A percentile compares a stretch with the other conserved stretches of the same genome.
Conservation (phyloP, 1,284 basidiomycete genomes). For the Ganoderma multipileum region DNA sequence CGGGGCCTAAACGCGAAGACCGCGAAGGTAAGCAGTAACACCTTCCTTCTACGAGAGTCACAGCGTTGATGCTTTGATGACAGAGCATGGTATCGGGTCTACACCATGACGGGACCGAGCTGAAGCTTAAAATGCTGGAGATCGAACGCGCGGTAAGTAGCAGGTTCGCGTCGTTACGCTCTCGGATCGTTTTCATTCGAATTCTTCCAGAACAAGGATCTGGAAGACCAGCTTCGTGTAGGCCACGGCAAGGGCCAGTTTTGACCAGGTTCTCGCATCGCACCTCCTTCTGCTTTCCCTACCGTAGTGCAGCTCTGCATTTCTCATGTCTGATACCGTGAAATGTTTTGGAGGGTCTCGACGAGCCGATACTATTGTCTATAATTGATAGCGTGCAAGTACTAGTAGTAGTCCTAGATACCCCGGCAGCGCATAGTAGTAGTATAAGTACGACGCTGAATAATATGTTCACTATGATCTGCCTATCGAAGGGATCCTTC, state of each 20-base stretch:
- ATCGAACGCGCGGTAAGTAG: slow-evolving; percentile 66
- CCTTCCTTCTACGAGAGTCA: not conserved
- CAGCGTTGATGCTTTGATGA: not conserved
- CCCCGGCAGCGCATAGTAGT: not conserved
- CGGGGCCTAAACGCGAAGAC: slow-evolving; percentile 64
- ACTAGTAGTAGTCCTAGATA: no score
- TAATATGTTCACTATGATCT: not conserved
- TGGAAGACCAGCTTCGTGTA: slow-evolving; percentile 20
- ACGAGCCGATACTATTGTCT: not conserved
- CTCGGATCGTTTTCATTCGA: not conserved
- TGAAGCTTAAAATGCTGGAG: slow-evolving; percentile 67
- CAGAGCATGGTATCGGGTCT: slow-evolving; percentile 78
- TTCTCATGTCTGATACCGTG: not conserved
- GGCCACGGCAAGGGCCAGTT: not conserved
- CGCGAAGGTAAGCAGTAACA: slow-evolving; percentile 58
- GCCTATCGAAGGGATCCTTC: not conserved
- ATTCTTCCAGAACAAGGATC: slow-evolving; percentile 17
- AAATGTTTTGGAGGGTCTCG: not conserved
- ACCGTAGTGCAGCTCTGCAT: not conserved
- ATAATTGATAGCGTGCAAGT: not conserved
- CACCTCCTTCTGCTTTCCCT: not conserved
- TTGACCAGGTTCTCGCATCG: not conserved
- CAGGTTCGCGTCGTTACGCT: not conserved
- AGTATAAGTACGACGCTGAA: not conserved
- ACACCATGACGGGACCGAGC: slow-evolving; percentile 64